These are phyloP conservation scores for Claviceps sp. DNA, from an alignment of 2,329 filamentous ascomycete genomes.

Conservation along the genomic window DNA sequence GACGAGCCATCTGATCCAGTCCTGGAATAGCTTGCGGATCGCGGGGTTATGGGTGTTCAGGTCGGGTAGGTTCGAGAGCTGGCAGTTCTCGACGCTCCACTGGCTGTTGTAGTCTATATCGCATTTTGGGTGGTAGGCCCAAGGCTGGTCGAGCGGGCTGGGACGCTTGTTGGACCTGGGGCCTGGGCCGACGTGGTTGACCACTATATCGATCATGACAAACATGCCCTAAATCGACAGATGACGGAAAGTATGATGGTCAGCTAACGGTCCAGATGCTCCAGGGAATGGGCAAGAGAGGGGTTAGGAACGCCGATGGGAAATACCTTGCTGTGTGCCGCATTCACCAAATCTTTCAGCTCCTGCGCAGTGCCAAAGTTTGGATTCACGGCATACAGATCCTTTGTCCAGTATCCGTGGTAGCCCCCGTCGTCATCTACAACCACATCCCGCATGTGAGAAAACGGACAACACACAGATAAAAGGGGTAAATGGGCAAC, in stretches of 20 bases:
- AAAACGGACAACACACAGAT: no score
- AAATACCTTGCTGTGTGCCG: conserved; percentile 39
- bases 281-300: no score
- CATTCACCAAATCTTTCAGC: conserved; percentile 40
- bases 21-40: conserved; percentile 36
- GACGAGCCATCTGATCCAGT: conserved; percentile 47
- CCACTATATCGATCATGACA: conserved; percentile 48
- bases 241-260: no score
- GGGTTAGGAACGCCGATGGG: no score
- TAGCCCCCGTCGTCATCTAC: conserved; percentile 29
- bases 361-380: conserved; percentile 47
- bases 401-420: conserved; percentile 41
- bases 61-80: conserved; percentile 48
- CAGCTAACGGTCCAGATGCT: no score
- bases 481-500: background rate
- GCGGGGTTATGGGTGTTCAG: conserved; percentile 38
- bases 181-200: conserved; percentile 42
- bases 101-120: conserved; percentile 41
- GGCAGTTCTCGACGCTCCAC: conserved; percentile 33
- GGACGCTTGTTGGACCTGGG: conserved; percentile 33
- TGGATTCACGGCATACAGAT: conserved; percentile 39
- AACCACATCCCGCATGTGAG: no score
- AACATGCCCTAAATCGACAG: conserved; percentile 22
- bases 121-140: conserved; percentile 50
- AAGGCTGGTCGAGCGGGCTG: conserved; percentile 32